These are phyloP conservation scores for Suillus discolor DNA, from an alignment of 768 basidiomycete genomes.

Conservation along the genomic window DNA sequence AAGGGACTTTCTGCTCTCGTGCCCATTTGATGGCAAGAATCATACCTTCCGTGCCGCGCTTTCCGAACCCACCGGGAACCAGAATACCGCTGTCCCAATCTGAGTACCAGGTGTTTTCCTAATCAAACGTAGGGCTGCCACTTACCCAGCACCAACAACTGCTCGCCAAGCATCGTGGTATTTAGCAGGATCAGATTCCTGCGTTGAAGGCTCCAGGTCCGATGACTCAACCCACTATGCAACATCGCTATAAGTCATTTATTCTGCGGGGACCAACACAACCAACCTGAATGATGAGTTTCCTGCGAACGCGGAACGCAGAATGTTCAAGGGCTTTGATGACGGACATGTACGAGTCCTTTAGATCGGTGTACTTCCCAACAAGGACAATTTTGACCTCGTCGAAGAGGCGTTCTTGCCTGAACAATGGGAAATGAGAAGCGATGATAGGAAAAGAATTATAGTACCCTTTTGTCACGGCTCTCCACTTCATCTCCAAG, in stretches of 20 bases:
- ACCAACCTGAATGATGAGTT: slow-evolving; percentile 77
- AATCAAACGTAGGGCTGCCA: slow-evolving; percentile 10
- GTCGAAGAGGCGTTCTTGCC: slow-evolving; percentile 94
- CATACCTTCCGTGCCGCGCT: slow-evolving; percentile 96
- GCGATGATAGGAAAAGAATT: background rate
- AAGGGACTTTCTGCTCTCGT: slow-evolving; percentile 91
- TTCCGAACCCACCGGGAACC: slow-evolving; percentile 95
- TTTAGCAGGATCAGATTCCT: slow-evolving; percentile 76
- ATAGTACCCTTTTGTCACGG: slow-evolving; percentile 74
- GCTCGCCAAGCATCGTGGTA: slow-evolving; percentile 97
- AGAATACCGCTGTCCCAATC: slow-evolving; percentile 76
- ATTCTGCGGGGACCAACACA: slow-evolving; percentile 6
- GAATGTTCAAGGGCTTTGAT: slow-evolving; percentile 97
- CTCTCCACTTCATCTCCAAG: slow-evolving; percentile 78
- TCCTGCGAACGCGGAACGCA: slow-evolving; percentile 87
- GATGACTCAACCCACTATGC: slow-evolving; percentile 94
- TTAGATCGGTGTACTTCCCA: slow-evolving; percentile 95
- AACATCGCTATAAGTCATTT: slow-evolving; percentile 1
- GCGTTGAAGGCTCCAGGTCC: slow-evolving; percentile 81
- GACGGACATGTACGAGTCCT: slow-evolving; percentile 99
- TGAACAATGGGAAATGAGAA: slow-evolving; percentile 32
- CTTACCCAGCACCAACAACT: slow-evolving; percentile 86
- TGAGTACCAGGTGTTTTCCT: slow-evolving; percentile 12
- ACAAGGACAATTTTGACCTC: slow-evolving; percentile 88
- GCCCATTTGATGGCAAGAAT: slow-evolving; percentile 98